These are phyloP conservation scores for Apiotrichum porosum DNA, from an alignment of 1,284 basidiomycete genomes.

Conservation along the genomic window DNA sequence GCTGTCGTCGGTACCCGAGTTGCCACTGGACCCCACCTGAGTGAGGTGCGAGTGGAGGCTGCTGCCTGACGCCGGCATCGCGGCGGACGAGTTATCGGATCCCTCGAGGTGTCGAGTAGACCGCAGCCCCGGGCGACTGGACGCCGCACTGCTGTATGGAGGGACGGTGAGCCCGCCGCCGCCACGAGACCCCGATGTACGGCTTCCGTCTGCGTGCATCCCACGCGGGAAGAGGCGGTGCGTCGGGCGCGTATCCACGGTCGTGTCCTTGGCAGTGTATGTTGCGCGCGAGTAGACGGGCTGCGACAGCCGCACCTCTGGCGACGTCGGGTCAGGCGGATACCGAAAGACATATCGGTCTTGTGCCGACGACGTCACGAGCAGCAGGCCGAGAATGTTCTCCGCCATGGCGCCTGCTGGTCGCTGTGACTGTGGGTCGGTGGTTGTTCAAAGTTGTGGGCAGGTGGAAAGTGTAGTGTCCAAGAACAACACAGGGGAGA, in stretches of 20 bases:
- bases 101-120: not conserved
- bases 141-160: not conserved
- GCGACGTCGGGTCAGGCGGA: constrained; percentile 43
- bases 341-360: constrained; percentile 43
- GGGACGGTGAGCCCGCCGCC: not conserved
- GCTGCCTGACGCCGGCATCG: not conserved
- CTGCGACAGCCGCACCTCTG: constrained; percentile 36
- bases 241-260: constrained; percentile 4
- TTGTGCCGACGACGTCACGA: constrained; percentile 38
- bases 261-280: constrained; percentile 38
- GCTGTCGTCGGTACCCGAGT: constrained; percentile 1
- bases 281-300: constrained; percentile 40
- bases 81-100: no score
- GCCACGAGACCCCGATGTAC: not conserved
- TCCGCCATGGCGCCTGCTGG: constrained; percentile 31
- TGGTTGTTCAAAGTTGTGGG: not conserved
- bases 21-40: constrained; percentile 3
- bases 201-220: not conserved
- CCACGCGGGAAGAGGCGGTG: constrained; percentile 7
- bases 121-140: not conserved
- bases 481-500: no score
- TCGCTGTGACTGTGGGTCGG: not conserved
- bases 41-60: constrained; percentile 9
- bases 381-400: constrained; percentile 44
- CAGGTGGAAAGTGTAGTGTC: not conserved